Conservation (phyloP, 148 eudicot species). For the Dysphania ambrosioides region DNA sequence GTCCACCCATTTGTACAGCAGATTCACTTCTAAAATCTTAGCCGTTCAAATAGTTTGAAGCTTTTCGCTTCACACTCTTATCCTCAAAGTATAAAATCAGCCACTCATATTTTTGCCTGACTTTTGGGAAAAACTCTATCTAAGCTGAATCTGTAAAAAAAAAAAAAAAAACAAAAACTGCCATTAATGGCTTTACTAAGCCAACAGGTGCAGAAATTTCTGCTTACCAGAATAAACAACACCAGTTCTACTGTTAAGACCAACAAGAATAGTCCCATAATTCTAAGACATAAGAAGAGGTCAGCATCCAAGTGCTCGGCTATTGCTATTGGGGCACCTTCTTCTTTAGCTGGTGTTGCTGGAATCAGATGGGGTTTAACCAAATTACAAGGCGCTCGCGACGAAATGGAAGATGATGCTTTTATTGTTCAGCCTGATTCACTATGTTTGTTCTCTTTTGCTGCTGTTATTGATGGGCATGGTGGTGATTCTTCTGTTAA, state of each 20-base stretch:
- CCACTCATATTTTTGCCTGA: conserved; percentile 26
- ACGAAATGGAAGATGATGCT: conserved; percentile 96
- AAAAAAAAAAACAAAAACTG: too few species aligned
- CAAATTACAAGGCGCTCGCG: conserved; percentile 71
- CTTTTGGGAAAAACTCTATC: conserved; percentile 19
- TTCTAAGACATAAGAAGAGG: conserved; percentile 29
- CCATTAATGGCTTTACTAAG: conserved; percentile 63
- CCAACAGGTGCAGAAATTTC: conserved; percentile 61
- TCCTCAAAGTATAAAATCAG: conserved; percentile 34
- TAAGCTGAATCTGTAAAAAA: conserved; percentile 14
- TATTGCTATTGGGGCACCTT: conserved; percentile 74
- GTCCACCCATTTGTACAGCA: background rate
- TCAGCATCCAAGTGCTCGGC: conserved; percentile 53
- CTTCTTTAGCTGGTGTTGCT: conserved; percentile 44
- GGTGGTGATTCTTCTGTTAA: conserved; percentile 76
- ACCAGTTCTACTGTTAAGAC: conserved; percentile 25
- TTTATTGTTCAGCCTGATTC: conserved; percentile 48
- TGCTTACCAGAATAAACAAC: conserved; percentile 37
- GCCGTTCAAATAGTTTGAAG: conserved; percentile 37
- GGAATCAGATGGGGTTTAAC: conserved; percentile 77
- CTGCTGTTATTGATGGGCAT: conserved; percentile 97
- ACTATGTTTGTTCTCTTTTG: conserved; percentile 63
- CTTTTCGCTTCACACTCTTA: conserved; percentile 26
- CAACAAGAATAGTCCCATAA: conserved; percentile 34
- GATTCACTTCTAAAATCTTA: conserved; percentile 28